Conservation (phyloP, 495 filamentous ascomycete genomes). For the Annulohypoxylon bovei region DNA sequence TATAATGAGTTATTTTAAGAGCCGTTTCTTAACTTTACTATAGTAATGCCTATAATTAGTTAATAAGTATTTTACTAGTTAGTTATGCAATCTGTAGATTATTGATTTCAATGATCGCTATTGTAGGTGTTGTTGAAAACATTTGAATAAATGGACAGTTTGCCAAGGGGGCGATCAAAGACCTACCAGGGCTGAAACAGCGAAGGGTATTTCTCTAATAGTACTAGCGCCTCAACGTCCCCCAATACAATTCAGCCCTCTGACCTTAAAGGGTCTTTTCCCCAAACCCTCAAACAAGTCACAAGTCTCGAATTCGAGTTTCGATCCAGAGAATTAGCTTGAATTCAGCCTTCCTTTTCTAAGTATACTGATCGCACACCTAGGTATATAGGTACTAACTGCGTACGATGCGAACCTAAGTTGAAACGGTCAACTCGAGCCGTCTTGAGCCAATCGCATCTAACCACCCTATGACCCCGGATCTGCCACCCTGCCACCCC, state of each 20-base stretch:
- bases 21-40: neutral
- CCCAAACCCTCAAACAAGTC: conserved; percentile 19
- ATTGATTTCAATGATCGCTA: neutral
- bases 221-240: conserved; percentile 16
- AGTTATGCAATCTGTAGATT: neutral
- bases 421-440: conserved; percentile 15
- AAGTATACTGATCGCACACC: too few species aligned
- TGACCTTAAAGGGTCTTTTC: conserved; percentile 8
- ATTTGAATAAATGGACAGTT: neutral
- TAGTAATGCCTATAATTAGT: neutral
- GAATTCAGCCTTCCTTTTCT: neutral
- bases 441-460: conserved; percentile 17
- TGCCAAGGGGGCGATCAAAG: neutral
- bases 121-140: neutral
- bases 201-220: conserved; percentile 11
- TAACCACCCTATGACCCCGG: neutral
- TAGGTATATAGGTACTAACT: neutral
- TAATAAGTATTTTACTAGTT: too few species aligned
- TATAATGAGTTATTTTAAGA: neutral
- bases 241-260: neutral
- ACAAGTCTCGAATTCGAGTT: conserved; percentile 25
- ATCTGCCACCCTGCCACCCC: neutral
- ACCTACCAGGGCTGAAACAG: conserved; percentile 24
- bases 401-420: conserved; percentile 1
- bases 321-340: conserved; percentile 7